These are phyloP conservation scores for Chrysanthemum seticuspe DNA, from an alignment of 129 eudicot species.

Conservation along the genomic window DNA sequence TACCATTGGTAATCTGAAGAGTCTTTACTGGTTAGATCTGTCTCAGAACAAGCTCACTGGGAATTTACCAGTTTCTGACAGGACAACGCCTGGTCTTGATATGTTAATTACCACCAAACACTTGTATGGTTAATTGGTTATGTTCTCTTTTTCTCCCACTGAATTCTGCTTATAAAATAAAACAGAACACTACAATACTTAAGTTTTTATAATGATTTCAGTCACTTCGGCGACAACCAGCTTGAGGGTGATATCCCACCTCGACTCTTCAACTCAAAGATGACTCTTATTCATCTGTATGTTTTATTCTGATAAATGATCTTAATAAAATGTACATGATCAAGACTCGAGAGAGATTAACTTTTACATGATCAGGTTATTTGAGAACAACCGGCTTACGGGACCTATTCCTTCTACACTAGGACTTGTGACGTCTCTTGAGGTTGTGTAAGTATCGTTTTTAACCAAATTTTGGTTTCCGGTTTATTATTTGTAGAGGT, in stretches of 20 bases:
- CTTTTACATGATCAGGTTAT: slow-evolving; percentile 34
- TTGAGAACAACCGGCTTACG: slow-evolving; percentile 43
- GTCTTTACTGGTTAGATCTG: slow-evolving; percentile 74
- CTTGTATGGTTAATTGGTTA: slow-evolving; percentile 48
- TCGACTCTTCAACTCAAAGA: slow-evolving; percentile 42
- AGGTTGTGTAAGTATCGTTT: slow-evolving; percentile 42
- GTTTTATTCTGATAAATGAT: slow-evolving; percentile 17
- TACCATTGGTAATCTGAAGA: slow-evolving; percentile 58
- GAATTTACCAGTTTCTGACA: slow-evolving; percentile 60
- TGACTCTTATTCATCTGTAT: slow-evolving; percentile 64
- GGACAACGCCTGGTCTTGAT: slow-evolving; percentile 66
- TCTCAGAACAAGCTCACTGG: slow-evolving; percentile 64
- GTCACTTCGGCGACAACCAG: slow-evolving; percentile 68
- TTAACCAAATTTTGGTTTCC: neutral
- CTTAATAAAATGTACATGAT: neutral
- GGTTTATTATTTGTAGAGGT: neutral
- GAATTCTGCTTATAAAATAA: neutral
- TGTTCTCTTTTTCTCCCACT: neutral
- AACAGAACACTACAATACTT: neutral
- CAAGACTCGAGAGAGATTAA: neutral
- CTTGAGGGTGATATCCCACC: slow-evolving; percentile 64
- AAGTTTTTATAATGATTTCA: slow-evolving; percentile 16
- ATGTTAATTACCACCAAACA: slow-evolving; percentile 52
- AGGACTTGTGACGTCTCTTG: slow-evolving; percentile 38
- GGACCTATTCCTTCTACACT: slow-evolving; percentile 46